Percentiles rank a stretch among this genome's conserved stretches.
Conservation (phyloP, 2,329 filamentous ascomycete genomes). For the Fusarium luffae region DNA sequence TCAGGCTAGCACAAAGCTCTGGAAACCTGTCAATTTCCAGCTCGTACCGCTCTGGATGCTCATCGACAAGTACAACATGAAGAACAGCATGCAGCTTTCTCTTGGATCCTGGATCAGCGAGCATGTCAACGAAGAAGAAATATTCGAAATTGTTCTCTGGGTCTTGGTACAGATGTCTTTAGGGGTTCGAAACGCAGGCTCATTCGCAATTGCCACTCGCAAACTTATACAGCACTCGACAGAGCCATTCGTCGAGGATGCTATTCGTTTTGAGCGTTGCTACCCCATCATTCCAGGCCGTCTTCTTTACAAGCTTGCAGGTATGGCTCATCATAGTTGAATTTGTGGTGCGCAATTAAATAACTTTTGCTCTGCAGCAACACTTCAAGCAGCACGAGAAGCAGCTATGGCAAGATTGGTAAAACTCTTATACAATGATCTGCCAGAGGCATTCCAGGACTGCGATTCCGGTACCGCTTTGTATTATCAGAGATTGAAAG, state of each 20-base stretch:
- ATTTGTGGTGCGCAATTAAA: not conserved
- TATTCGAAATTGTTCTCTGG: too few species aligned
- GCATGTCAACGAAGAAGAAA: too few species aligned
- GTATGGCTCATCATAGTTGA: not conserved
- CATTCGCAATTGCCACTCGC: not conserved
- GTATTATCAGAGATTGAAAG: too few species aligned
- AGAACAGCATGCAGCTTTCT: conserved; percentile 5
- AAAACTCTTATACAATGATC: not conserved
- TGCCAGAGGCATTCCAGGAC: not conserved
- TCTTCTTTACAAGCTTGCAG: not conserved
- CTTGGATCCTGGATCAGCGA: not conserved
- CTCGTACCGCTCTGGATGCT: too few species aligned
- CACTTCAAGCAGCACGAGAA: not conserved
- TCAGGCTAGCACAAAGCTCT: not conserved
- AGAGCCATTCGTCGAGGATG: too few species aligned
- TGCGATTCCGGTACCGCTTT: too few species aligned
- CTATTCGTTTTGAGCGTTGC: too few species aligned
- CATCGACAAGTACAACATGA: conserved; percentile 15
- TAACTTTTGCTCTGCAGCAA: not conserved
- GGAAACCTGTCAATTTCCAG: too few species aligned
- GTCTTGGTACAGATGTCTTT: not conserved
- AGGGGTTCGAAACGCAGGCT: accelerated
- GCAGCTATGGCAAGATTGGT: not conserved
- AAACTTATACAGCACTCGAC: too few species aligned
- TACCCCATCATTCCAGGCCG: not conserved